Percentiles rank a stretch among this genome's conserved stretches.
phyloP scores from a whole-genome alignment of 495 filamentous ascomycete genomes.

The Penicillium argentinense region DNA sequence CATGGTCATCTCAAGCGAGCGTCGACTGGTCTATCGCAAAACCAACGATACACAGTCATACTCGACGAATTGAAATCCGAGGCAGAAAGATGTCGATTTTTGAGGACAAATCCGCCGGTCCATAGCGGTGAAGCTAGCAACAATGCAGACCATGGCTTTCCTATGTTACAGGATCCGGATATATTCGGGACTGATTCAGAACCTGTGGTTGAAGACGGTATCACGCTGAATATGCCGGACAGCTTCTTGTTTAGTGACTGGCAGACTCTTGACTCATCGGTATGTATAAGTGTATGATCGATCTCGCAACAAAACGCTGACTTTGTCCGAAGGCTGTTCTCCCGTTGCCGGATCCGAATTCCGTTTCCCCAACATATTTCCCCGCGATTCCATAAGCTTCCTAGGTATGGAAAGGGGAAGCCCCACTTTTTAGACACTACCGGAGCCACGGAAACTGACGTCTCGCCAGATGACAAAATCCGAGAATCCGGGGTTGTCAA shows the following conservation, averaged over 20 bases:
- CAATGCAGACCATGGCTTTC: no score
- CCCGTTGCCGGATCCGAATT: conserved; percentile 6
- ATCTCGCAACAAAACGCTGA: background rate
- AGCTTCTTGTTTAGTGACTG: conserved; percentile 22
- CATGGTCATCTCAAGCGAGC: background rate
- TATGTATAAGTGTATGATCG: conserved; percentile 2
- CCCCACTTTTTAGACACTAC: no score
- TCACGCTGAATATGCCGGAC: conserved; percentile 7
- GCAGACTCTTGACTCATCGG: conserved; percentile 25
- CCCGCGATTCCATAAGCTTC: background rate
- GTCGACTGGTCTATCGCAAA: background rate
- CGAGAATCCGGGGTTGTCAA: conserved; percentile 1
- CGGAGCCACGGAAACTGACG: no score
- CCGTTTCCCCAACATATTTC: conserved; percentile 7
- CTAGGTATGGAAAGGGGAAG: no score
- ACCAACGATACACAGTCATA: background rate
- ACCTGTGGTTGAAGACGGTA: no score
- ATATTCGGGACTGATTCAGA: no score
- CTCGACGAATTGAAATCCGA: background rate
- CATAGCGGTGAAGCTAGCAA: no score
- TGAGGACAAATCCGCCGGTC: no score
- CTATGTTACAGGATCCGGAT: no score
- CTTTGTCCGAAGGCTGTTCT: conserved; percentile 7
- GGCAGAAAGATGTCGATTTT: no score
- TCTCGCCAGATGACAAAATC: no score